phyloP scores from a whole-genome alignment of 139 green algal species.

The Trebouxia sp. region DNA sequence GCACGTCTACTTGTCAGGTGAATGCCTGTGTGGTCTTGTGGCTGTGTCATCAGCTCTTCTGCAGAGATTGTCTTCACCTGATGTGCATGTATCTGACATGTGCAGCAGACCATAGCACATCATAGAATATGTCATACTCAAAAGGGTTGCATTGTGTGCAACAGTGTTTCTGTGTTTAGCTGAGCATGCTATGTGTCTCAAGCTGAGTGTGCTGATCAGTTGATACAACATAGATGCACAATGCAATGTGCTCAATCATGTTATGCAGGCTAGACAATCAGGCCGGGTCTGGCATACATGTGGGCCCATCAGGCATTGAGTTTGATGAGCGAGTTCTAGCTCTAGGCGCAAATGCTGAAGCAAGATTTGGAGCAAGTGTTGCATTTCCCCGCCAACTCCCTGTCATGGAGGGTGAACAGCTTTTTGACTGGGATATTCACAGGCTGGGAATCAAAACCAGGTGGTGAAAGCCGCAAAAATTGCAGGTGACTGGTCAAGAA shows the following conservation, averaged over 20 bases:
- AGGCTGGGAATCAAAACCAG: conserved; percentile 33
- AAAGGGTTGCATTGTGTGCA: no score
- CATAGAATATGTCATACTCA: no score
- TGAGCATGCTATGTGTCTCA: background rate
- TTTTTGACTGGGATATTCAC: conserved; percentile 37
- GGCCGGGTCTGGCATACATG: conserved; percentile 54
- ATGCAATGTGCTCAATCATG: background rate
- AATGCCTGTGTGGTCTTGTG: background rate
- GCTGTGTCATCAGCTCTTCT: no score
- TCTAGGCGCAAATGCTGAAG: conserved; percentile 30
- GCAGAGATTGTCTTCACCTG: background rate
- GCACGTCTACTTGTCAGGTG: conserved; percentile 63
- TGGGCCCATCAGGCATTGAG: conserved; percentile 58
- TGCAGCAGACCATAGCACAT: no score
- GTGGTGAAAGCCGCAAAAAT: no score
- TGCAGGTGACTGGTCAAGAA: no score
- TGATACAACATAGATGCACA: no score
- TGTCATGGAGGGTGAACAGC: conserved; percentile 36
- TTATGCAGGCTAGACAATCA: conserved; percentile 54
- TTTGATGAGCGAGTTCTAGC: conserved; percentile 55
- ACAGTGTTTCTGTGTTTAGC: no score
- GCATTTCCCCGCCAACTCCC: conserved; percentile 45
- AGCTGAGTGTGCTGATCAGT: no score
- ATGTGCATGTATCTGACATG: no score
- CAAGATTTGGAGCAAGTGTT: conserved; percentile 10